These are phyloP conservation scores for Penicillium roqueforti DNA, from an alignment of 495 filamentous ascomycete species.

Conservation along the genomic window DNA sequence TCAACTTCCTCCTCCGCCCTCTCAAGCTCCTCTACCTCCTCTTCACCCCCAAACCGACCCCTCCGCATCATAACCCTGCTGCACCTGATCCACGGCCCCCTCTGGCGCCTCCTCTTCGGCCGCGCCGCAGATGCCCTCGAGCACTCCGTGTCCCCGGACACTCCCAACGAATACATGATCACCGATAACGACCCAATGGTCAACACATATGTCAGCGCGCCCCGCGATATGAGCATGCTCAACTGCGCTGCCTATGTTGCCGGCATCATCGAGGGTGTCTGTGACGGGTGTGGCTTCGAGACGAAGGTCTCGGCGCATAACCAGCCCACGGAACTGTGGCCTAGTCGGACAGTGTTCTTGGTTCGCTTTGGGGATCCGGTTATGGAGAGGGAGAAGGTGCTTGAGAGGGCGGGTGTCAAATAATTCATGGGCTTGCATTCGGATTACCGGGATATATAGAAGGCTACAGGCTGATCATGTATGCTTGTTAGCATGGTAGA, in stretches of 20 bases:
- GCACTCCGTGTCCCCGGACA: conserved; percentile 72
- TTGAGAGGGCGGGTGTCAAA: conserved; percentile 49
- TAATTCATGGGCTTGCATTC: conserved; percentile 13
- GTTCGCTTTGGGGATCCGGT: conserved; percentile 85
- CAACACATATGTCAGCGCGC: conserved; percentile 87
- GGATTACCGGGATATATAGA: background rate
- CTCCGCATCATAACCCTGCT: conserved; percentile 87
- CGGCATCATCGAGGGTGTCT: conserved; percentile 91
- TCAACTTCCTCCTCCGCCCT: conserved; percentile 71
- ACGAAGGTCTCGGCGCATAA: conserved; percentile 90
- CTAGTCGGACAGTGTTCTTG: conserved; percentile 90
- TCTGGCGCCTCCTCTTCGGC: conserved; percentile 89
- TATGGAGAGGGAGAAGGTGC: conserved; percentile 80
- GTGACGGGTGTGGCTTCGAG: conserved; percentile 85
- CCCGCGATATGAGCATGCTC: conserved; percentile 89
- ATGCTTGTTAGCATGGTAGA: background rate
- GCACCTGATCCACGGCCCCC: conserved; percentile 84
- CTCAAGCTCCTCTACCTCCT: conserved; percentile 68
- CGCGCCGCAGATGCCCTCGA: conserved; percentile 89
- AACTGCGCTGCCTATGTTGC: conserved; percentile 97
- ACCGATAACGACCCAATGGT: conserved; percentile 95
- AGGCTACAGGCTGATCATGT: background rate
- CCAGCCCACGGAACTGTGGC: conserved; percentile 82
- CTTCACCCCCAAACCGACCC: conserved; percentile 67
- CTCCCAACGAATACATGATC: conserved; percentile 96